Percentiles rank a stretch among this genome's conserved stretches.
Evolutionary conservation across 257 asterid species (phyloP).

Genomic region (Solanum sitiens): DNA sequence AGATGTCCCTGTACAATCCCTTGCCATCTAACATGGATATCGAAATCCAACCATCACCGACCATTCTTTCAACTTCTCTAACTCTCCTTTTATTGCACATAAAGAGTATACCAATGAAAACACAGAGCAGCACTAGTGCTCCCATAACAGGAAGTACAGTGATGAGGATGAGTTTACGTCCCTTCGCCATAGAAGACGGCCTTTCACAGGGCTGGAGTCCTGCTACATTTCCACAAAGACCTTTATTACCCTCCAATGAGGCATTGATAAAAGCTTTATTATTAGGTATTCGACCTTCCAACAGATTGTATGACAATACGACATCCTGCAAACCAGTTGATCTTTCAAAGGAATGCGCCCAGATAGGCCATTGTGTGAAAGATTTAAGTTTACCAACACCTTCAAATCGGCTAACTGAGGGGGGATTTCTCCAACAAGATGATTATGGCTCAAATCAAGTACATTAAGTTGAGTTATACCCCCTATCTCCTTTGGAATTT

Average conservation of each 20-base stretch:
- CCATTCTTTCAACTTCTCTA: too few species aligned
- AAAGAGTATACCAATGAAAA: too few species aligned
- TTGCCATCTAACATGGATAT: neutral
- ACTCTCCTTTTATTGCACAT: too few species aligned
- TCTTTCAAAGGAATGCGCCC: neutral
- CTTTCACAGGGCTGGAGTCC: neutral
- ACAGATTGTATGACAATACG: neutral
- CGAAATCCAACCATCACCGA: neutral
- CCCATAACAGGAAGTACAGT: neutral
- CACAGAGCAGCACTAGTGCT: neutral
- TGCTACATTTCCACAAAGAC: neutral
- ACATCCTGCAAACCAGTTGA: neutral
- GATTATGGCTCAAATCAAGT: neutral
- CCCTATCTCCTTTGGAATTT: neutral
- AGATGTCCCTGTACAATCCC: neutral
- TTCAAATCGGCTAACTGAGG: neutral
- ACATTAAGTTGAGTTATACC: neutral
- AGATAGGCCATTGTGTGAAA: neutral
- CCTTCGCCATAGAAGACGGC: neutral
- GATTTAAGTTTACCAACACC: neutral
- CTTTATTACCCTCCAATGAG: neutral
- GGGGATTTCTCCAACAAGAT: accelerated
- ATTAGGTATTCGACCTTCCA: neutral
- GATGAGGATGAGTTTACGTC: neutral
- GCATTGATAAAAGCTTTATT: neutral